A percentile compares a stretch with the other conserved stretches of the same genome.
These are phyloP conservation scores for Leersia perrieri DNA, from an alignment of 176 grass and related monocot genomes.

Conservation along the genomic window DNA sequence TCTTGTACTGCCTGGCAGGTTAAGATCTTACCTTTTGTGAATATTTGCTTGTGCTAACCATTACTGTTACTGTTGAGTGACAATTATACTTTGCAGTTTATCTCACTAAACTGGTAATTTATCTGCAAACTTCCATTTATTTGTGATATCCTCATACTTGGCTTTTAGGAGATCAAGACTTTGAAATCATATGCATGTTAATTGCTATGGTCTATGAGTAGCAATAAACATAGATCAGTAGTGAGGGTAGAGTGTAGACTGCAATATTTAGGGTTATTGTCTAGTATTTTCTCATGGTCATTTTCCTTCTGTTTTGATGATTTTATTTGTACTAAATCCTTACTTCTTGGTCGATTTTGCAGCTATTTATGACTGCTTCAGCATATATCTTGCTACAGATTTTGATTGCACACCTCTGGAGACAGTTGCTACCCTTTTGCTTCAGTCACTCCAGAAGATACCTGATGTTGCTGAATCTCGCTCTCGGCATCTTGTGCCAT, in stretches of 20 bases:
- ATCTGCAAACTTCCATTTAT: slow-evolving; percentile 6
- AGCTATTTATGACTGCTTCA: slow-evolving; percentile 71
- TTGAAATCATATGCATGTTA: slow-evolving; percentile 23
- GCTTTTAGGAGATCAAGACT: neutral
- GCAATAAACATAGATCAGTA: neutral
- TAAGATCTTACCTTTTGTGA: neutral
- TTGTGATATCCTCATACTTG: slow-evolving; percentile 21
- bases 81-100: neutral
- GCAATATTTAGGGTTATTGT: neutral
- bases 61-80: slow-evolving; percentile 10
- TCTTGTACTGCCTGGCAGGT: neutral
- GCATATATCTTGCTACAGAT: slow-evolving; percentile 50
- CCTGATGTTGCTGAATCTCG: slow-evolving; percentile 85
- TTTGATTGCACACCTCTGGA: slow-evolving; percentile 66
- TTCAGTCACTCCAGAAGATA: slow-evolving; percentile 82
- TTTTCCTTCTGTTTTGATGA: slow-evolving; percentile 1
- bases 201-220: neutral
- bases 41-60: neutral
- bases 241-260: neutral
- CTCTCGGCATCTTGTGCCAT: slow-evolving; percentile 80
- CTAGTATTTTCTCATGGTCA: slow-evolving; percentile 7
- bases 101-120: neutral
- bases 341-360: slow-evolving; percentile 36
- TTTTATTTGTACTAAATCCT: slow-evolving; percentile 22
- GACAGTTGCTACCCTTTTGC: slow-evolving; percentile 58